phyloP scores from a whole-genome alignment of 2,329 filamentous ascomycete genomes.

The Metarhizium sp. region DNA sequence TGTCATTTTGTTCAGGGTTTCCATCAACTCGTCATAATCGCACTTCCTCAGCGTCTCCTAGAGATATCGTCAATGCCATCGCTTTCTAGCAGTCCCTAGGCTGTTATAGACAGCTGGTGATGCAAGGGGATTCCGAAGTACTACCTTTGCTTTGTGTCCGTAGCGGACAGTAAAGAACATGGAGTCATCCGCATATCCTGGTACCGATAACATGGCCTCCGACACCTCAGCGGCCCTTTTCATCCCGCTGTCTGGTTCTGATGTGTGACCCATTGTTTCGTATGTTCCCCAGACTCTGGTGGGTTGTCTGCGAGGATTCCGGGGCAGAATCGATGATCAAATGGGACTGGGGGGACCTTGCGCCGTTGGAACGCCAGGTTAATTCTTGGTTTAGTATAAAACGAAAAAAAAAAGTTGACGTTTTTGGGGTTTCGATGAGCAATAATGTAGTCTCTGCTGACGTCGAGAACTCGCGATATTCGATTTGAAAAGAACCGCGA shows the following conservation, averaged over 20 bases:
- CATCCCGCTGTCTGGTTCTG: conserved; percentile 8
- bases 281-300: neutral
- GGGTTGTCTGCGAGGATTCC: neutral
- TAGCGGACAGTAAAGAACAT: conserved; percentile 21
- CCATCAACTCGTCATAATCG: conserved; percentile 17
- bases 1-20: conserved; percentile 9
- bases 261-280: neutral
- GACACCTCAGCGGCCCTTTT: conserved; percentile 18
- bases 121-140: too few species aligned
- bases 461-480: too few species aligned
- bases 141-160: conserved; percentile 14
- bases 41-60: conserved; percentile 15
- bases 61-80: neutral
- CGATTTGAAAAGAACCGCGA: too few species aligned
- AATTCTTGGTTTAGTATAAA: neutral
- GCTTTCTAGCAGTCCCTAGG: neutral
- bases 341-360: neutral
- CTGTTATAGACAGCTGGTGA: neutral
- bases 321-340: neutral
- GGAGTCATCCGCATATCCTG: conserved; percentile 20
- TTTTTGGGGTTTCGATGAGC: neutral
- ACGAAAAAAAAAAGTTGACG: neutral
- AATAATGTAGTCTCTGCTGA: too few species aligned
- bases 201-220: conserved; percentile 16
- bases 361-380: neutral